Evolutionary conservation across 345 rosid species (phyloP), one percentile per base, ranked within the genome.

Genomic region (Odontarrhena argentea): DNA sequence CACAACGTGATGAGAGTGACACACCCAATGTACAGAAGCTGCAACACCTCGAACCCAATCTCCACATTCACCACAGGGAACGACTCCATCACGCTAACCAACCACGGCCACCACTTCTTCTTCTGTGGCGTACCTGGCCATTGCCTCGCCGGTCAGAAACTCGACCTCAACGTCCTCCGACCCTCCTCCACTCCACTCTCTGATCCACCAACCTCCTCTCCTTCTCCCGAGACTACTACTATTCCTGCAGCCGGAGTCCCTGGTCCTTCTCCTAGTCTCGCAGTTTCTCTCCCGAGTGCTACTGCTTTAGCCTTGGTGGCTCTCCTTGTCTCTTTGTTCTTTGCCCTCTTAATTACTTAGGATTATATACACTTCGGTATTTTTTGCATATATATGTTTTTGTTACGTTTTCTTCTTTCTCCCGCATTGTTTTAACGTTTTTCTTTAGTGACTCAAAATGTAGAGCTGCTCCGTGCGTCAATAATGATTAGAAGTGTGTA

Each of bases 61-160:
- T 91, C 93, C 10, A 85, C 96, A 13, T 86, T 81, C 81, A 88
- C 91, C 34, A 82, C 96, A 0, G 99, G 96, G 15, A 94, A 88
- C 28, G 99, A 94, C 80, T 82, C 97, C 4, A 71, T 94, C 82
- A 80, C 74, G 70, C 83, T 94, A 60, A 81, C 81, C 43, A 74
- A 77, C 22, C 81, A 73, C 9, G 92, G 97, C 59, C 99, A 94
- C 80, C 96, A 94, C 69, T 91, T n/a, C 76, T 94, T 85, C 61
- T 74, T 94, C 74, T 91, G 97, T 28, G 97, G 96, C 3, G 89
- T 87, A 55, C 97, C 96, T 0, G 97, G 99, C 49, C 99, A 94
- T 45, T 91, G 97, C 65, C 90, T 76, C 35, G 78, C 85, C 4
- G 96, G 99, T 2, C 99, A 91, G 77, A 94, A 88, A 78, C 87